phyloP scores from a whole-genome alignment of 73 alveolate genomes.

The Paraurostyla sp. region DNA sequence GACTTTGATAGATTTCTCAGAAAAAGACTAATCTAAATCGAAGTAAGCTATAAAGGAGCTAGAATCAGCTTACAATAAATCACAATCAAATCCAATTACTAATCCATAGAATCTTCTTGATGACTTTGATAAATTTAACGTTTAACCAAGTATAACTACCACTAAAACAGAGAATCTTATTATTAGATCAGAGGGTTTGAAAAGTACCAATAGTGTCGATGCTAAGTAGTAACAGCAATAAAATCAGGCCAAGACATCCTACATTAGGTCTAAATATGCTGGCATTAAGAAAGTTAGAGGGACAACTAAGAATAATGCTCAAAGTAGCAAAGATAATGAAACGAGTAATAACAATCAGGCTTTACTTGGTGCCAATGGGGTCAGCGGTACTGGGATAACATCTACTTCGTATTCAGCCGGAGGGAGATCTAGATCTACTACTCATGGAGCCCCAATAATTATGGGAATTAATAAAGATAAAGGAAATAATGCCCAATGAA shows the following conservation, averaged over 20 bases:
- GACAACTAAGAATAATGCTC: background rate
- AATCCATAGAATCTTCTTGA: background rate
- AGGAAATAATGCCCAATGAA: too few relatives aligned
- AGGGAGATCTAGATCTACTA: background rate
- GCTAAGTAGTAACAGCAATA: too few relatives aligned
- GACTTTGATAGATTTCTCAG: constrained; percentile 39
- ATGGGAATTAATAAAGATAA: too few relatives aligned
- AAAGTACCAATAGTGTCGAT: constrained; percentile 1
- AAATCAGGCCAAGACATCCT: background rate
- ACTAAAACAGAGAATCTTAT: background rate
- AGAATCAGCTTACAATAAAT: background rate
- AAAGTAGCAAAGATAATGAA: background rate
- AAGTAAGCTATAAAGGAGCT: constrained; percentile 27
- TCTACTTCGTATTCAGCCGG: background rate
- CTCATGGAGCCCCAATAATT: too few relatives aligned
- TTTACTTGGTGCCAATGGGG: background rate
- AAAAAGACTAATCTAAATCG: background rate
- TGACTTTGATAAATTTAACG: background rate
- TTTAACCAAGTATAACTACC: background rate
- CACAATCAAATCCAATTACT: background rate
- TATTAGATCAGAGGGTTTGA: background rate
- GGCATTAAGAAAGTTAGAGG: background rate
- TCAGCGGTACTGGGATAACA: background rate
- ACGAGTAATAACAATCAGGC: background rate
- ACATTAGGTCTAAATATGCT: constrained; percentile 13